phyloP scores from a whole-genome alignment of 192 early-diverging fungal genomes.

The Jimgerdemannia flammicorona region DNA sequence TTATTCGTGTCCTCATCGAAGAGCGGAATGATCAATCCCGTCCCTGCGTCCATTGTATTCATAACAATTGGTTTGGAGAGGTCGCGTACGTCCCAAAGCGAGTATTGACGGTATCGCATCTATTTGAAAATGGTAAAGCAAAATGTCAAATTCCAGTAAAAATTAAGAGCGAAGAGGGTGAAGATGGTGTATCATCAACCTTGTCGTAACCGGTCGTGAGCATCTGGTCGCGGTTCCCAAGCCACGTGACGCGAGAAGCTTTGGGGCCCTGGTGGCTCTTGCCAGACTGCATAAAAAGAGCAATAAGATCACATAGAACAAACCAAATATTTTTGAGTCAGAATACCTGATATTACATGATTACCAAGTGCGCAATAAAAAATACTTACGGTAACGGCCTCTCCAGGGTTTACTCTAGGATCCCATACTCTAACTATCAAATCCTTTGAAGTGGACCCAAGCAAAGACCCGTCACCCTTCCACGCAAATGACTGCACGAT shows the following conservation, averaged over 20 bases:
- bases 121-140: slow-evolving; percentile 4
- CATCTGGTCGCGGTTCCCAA: slow-evolving; percentile 60
- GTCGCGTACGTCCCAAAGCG: slow-evolving; percentile 74
- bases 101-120: slow-evolving; percentile 62
- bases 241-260: slow-evolving; percentile 61
- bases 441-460: slow-evolving; percentile 54
- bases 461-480: slow-evolving; percentile 52
- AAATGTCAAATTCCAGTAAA: neutral
- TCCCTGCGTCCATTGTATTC: slow-evolving; percentile 60
- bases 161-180: too few species aligned
- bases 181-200: slow-evolving; percentile 5
- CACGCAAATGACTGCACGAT: slow-evolving; percentile 52
- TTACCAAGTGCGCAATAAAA: neutral
- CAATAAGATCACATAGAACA: neutral
- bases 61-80: slow-evolving; percentile 54
- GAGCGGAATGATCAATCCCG: slow-evolving; percentile 66
- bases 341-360: neutral
- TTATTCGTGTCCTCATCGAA: slow-evolving; percentile 81
- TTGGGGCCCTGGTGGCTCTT: slow-evolving; percentile 60
- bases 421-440: slow-evolving; percentile 58
- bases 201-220: slow-evolving; percentile 73
- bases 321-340: neutral
- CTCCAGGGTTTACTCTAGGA: slow-evolving; percentile 30
- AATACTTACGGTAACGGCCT: neutral
- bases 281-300: slow-evolving; percentile 22